Conservation (phyloP, 805 yeast genomes). For the Candida piceae region DNA sequence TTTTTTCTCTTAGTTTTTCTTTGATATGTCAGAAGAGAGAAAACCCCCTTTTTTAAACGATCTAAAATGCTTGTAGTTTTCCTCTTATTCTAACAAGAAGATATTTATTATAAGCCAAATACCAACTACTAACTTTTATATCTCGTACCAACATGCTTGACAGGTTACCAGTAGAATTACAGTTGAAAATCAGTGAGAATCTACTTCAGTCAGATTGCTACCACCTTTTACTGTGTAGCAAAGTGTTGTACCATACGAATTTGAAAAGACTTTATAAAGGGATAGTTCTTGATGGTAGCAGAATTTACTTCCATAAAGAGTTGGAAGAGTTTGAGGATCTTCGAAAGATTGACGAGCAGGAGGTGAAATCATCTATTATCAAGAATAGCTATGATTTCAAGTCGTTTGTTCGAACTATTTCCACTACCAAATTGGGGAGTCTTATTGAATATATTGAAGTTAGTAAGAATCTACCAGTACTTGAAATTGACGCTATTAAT, state of each 20-base stretch:
- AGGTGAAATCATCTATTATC: conserved; percentile 15
- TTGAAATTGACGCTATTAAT: conserved; percentile 18
- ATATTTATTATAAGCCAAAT: too few relatives aligned
- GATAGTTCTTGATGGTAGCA: conserved; percentile 20
- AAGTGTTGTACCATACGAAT: conserved; percentile 8
- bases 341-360: conserved; percentile 8
- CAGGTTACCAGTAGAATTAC: conserved; percentile 22
- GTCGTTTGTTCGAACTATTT: conserved; percentile 16
- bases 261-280: conserved; percentile 19
- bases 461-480: conserved; percentile 19
- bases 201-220: conserved; percentile 23
- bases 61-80: too few relatives aligned
- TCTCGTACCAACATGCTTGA: conserved; percentile 23
- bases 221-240: conserved; percentile 17
- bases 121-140: too few relatives aligned
- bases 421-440: conserved; percentile 3
- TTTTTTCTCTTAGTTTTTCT: too few relatives aligned
- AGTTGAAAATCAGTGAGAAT: conserved; percentile 10
- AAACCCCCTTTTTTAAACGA: too few relatives aligned
- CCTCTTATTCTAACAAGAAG: too few relatives aligned
- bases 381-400: conserved; percentile 21
- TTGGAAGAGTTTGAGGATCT: conserved; percentile 11
- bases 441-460: conserved; percentile 18
- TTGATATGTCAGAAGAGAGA: too few relatives aligned
- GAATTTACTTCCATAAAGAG: conserved; percentile 20